Evolutionary conservation across 345 rosid genomes (phyloP).

Genomic region (Rhizophora apiculata): DNA sequence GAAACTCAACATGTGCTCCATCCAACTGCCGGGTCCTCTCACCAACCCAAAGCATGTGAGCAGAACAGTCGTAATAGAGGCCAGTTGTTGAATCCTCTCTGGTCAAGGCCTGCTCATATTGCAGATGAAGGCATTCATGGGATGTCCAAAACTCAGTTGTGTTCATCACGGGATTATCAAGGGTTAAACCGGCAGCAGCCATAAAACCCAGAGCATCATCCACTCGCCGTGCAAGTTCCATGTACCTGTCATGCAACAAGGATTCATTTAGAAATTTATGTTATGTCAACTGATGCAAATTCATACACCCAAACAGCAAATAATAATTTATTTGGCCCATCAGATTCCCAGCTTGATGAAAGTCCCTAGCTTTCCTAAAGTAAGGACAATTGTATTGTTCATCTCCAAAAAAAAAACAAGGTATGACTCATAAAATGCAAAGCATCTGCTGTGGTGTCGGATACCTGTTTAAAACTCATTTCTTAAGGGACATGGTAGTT

Average conservation of each 20-base stretch:
- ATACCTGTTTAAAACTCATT: neutral
- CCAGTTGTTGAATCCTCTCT: slow-evolving; percentile 71
- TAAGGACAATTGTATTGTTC: neutral
- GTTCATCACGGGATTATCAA: slow-evolving; percentile 57
- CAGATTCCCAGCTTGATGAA: neutral
- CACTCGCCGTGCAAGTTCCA: slow-evolving; percentile 61
- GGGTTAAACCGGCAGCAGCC: slow-evolving; percentile 65
- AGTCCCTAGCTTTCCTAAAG: neutral
- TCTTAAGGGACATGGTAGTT: neutral
- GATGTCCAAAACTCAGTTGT: slow-evolving; percentile 66
- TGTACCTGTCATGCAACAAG: slow-evolving; percentile 27
- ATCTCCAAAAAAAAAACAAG: neutral
- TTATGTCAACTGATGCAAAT: neutral
- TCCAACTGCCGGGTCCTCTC: slow-evolving; percentile 69
- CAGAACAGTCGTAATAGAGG: slow-evolving; percentile 66
- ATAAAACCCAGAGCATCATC: slow-evolving; percentile 70
- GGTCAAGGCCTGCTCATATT: slow-evolving; percentile 68
- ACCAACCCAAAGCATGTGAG: slow-evolving; percentile 71
- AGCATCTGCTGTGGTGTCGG: neutral
- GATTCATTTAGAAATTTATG: neutral
- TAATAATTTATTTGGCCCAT: neutral
- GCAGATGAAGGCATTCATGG: slow-evolving; percentile 59
- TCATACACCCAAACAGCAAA: neutral
- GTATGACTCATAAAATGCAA: neutral
- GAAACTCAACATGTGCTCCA: slow-evolving; percentile 67